Conservation (phyloP, 768 basidiomycete genomes). For the Xerocomellus chrysenteron region DNA sequence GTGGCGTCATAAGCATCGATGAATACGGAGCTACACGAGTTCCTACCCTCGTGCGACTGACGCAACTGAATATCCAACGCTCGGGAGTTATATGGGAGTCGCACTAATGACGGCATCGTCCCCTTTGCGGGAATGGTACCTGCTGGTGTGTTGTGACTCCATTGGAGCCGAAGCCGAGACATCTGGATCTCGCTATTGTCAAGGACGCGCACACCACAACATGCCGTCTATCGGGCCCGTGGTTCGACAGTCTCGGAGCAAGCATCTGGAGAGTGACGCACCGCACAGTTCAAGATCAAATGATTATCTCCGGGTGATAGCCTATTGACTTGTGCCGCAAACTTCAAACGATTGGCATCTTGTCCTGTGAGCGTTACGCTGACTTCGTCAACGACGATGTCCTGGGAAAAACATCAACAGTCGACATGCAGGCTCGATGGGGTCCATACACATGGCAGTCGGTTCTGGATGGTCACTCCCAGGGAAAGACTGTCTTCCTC, state of each 20-base stretch:
- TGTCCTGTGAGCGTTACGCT: slow-evolving; percentile 58
- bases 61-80: slow-evolving; percentile 63
- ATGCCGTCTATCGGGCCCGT: slow-evolving; percentile 47
- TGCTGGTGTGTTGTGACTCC: slow-evolving; percentile 44
- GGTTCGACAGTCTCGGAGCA: not conserved
- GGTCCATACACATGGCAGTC: slow-evolving; percentile 69
- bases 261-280: slow-evolving; percentile 37
- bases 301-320: slow-evolving; percentile 60
- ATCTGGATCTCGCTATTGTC: slow-evolving; percentile 68
- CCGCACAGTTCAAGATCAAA: slow-evolving; percentile 68
- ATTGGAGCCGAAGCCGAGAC: slow-evolving; percentile 65
- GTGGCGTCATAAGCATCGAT: not conserved
- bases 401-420: slow-evolving; percentile 38
- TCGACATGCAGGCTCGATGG: not conserved
- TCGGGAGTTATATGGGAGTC: slow-evolving; percentile 59
- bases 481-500: slow-evolving; percentile 67
- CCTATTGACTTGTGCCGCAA: slow-evolving; percentile 39
- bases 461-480: slow-evolving; percentile 59
- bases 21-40: slow-evolving; percentile 14
- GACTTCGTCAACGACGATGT: slow-evolving; percentile 60
- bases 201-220: slow-evolving; percentile 65
- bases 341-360: slow-evolving; percentile 62
- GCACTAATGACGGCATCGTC: slow-evolving; percentile 45
- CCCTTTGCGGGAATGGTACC: slow-evolving; percentile 23
- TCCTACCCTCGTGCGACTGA: slow-evolving; percentile 46